A percentile compares a stretch with the other conserved stretches of the same genome.
phyloP scores from a whole-genome alignment of 352 stramenopile genomes.

The Hyaloperonospora arabidopsidis region DNA sequence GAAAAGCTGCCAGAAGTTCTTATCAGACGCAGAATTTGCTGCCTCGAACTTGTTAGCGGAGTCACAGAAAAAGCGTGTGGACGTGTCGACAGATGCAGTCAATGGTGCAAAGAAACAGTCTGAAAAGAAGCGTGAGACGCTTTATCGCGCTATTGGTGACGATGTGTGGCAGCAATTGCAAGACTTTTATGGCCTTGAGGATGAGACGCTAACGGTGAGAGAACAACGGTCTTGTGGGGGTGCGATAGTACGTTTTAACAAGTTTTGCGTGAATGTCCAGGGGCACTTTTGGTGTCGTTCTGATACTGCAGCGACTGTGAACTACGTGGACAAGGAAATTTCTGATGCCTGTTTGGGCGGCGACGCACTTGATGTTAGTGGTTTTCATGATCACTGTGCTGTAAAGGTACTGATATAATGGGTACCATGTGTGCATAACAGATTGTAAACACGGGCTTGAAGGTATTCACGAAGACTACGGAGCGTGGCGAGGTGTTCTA shows the following conservation, averaged over 20 bases:
- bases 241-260: background rate
- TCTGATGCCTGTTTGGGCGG: conserved; percentile 50
- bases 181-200: conserved; percentile 58
- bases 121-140: conserved; percentile 53
- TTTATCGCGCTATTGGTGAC: conserved; percentile 57
- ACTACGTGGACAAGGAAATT: conserved; percentile 74
- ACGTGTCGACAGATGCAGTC: conserved; percentile 5
- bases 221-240: background rate
- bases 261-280: conserved; percentile 13
- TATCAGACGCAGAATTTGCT: conserved; percentile 40
- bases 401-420: conserved; percentile 2
- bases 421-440: conserved; percentile 18
- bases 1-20: conserved; percentile 59
- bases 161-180: conserved; percentile 51
- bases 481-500: conserved; percentile 69
- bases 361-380: conserved; percentile 54
- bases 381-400: background rate
- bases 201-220: conserved; percentile 41
- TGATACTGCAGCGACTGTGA: conserved; percentile 62
- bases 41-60: conserved; percentile 18
- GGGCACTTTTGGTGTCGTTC: conserved; percentile 68
- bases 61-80: conserved; percentile 39
- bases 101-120: conserved; percentile 17
- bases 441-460: conserved; percentile 90
- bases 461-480: conserved; percentile 80